phyloP scores from a whole-genome alignment of 371 early-diverging fungal species.

The Mortierella sp. region DNA sequence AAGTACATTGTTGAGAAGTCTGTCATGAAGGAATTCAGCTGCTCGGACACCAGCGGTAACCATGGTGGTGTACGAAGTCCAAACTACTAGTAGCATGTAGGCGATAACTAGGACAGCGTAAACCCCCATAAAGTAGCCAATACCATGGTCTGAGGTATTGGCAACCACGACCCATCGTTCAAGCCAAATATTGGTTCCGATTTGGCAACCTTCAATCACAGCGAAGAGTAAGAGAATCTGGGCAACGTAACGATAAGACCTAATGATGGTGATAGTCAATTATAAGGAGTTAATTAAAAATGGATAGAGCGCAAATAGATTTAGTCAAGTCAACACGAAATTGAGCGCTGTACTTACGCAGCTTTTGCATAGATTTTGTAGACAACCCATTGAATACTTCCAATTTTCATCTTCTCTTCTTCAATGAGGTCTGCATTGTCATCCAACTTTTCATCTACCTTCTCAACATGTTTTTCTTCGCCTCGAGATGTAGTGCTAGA shows the following conservation, averaged over 20 bases:
- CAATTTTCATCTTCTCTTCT: conserved; percentile 72
- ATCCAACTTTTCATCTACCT: conserved; percentile 21
- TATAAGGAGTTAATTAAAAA: background rate
- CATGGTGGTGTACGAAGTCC: conserved; percentile 28
- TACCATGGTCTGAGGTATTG: conserved; percentile 35
- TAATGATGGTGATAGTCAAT: background rate
- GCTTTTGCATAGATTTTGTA: conserved; percentile 71
- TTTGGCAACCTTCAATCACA: conserved; percentile 59
- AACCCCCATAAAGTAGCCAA: conserved; percentile 44
- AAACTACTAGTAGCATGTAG: conserved; percentile 21
- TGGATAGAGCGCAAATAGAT: background rate
- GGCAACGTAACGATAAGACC: conserved; percentile 27
- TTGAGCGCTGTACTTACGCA: conserved; percentile 43
- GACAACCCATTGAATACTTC: conserved; percentile 68
- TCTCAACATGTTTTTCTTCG: background rate
- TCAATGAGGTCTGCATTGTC: conserved; percentile 61
- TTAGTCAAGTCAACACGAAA: background rate
- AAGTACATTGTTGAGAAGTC: conserved; percentile 47
- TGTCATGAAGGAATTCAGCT: conserved; percentile 15
- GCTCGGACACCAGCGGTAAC: conserved; percentile 32
- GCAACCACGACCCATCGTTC: conserved; percentile 59
- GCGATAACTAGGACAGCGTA: conserved; percentile 26
- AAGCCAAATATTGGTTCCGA: conserved; percentile 73
- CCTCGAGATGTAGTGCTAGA: background rate
- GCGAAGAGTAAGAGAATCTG: conserved; percentile 60